Base-by-base conservation (phyloP, 2,329 filamentous ascomycete species). In the Botrytis fabae region DNA sequence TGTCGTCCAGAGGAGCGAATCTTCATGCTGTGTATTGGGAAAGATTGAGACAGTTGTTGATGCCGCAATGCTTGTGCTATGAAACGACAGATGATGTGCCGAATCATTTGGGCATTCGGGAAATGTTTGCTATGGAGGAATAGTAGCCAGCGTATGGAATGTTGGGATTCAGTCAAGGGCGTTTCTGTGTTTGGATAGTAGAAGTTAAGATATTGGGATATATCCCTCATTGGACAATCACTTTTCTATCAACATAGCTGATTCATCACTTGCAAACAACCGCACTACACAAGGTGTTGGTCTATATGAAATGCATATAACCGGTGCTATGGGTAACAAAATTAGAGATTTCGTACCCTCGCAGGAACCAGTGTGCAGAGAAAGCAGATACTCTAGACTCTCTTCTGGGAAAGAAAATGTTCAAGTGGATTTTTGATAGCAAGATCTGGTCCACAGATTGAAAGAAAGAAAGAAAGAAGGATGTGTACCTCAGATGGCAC, bases 1-100 rank as follows among this genome's bases (percentile, higher is more conserved):
- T 20, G 12, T 42, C 1, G 2, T 2, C 5, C 1, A 18, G 32
- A 10, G 28, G 6, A 4, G 10, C 4, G 12, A 25, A 2, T 7
- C 14, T 2, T 8, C 28, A 9, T 63, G 16, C 25, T 2, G 22
- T 46, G 14, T 18, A 10, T 25, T 18, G 14, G 20, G 12, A n/a
- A 20, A 48, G 62, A 35, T 65, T 65, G 28, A 22, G 42, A 25
- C 20, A 65, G n/a, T 46, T 48, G 42, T 32, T 65, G 28, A 65
- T 48, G 42, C 42, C 62, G 5, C 20, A 65, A 18, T 25, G 22
- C 20, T 65, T 65, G 20, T 48, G 62, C 12, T 65, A 35, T 48
- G 62, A 42, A 25, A 48, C 42, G 20, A 65, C 42, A 28, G 42
- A 35, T 46, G 62, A 65, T 65, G 42, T 48, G 2, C 42, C 42